Percentiles rank a stretch among this genome's conserved stretches.
These are phyloP conservation scores for Nitzschia inconspicua DNA, from an alignment of 108 stramenopile species.

Conservation along the genomic window DNA sequence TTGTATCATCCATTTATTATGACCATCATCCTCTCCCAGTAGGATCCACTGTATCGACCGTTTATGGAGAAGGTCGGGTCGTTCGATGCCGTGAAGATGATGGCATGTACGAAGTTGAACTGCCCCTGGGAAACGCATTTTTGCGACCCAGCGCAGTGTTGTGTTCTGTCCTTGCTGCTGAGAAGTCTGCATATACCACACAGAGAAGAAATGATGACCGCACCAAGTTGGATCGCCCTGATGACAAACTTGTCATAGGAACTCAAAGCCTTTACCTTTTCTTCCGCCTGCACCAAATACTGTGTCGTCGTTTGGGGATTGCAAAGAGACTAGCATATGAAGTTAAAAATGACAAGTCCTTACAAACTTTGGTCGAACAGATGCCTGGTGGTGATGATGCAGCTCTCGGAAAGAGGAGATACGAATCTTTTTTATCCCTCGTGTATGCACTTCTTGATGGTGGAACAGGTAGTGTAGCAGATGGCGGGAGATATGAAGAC, in stretches of 20 bases:
- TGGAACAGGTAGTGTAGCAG: constrained; percentile 35
- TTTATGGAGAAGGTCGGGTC: constrained; percentile 68
- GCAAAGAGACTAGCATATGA: constrained; percentile 66
- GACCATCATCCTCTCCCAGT: constrained; percentile 74
- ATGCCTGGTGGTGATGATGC: constrained; percentile 50
- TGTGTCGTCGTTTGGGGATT: constrained; percentile 67
- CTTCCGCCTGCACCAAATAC: constrained; percentile 81
- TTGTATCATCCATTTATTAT: constrained; percentile 6
- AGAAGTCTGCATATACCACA: constrained; percentile 64
- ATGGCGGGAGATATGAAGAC: constrained; percentile 80
- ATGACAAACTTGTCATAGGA: constrained; percentile 75
- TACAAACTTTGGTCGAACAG: constrained; percentile 73
- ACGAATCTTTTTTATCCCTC: constrained; percentile 72
- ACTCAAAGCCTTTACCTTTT: constrained; percentile 87
- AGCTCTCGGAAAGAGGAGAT: constrained; percentile 53
- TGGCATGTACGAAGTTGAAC: constrained; percentile 52
- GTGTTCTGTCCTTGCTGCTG: constrained; percentile 64
- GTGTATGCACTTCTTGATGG: constrained; percentile 74
- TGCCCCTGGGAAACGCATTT: constrained; percentile 49
- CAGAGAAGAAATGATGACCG: constrained; percentile 62
- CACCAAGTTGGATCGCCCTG: constrained; percentile 48
- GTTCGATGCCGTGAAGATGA: constrained; percentile 47
- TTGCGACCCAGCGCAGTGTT: constrained; percentile 64
- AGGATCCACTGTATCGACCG: constrained; percentile 66
- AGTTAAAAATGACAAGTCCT: constrained; percentile 50